Conservation (phyloP, 352 stramenopile genomes). For the Albugo candida region DNA sequence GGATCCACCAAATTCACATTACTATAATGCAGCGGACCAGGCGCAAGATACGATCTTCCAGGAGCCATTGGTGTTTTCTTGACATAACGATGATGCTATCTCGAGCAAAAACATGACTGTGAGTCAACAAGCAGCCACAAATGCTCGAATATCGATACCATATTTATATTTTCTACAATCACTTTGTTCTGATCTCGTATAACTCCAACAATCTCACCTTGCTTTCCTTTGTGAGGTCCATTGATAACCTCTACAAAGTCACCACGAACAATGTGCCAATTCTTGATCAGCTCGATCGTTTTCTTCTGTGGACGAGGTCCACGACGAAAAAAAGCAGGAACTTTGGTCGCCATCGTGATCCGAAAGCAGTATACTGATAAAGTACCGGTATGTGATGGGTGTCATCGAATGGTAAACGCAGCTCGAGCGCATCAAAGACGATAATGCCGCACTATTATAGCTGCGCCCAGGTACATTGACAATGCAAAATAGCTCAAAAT, state of each 20-base stretch:
- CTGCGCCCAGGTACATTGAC: too few relatives aligned
- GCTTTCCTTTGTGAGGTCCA: slow-evolving; percentile 66
- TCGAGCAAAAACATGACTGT: neutral
- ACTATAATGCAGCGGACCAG: slow-evolving; percentile 73
- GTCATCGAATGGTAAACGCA: too few relatives aligned
- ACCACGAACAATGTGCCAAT: slow-evolving; percentile 57
- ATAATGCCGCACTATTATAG: too few relatives aligned
- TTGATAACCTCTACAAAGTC: slow-evolving; percentile 67
- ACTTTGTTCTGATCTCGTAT: slow-evolving; percentile 59
- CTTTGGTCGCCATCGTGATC: slow-evolving; percentile 36
- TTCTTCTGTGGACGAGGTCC: slow-evolving; percentile 59
- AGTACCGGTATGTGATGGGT: too few relatives aligned
- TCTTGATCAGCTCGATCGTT: slow-evolving; percentile 60
- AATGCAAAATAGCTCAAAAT: too few relatives aligned
- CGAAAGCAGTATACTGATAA: too few relatives aligned
- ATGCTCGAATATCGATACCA: slow-evolving; percentile 20
- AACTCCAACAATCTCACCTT: slow-evolving; percentile 50
- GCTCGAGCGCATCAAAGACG: too few relatives aligned
- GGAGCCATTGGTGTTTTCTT: slow-evolving; percentile 48
- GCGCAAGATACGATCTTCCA: slow-evolving; percentile 59
- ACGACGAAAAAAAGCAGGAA: slow-evolving; percentile 60
- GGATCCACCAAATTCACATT: slow-evolving; percentile 73
- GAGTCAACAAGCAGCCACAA: too few relatives aligned
- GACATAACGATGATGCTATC: slow-evolving; percentile 56
- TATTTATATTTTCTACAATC: slow-evolving; percentile 77